A percentile compares a stretch with the other conserved stretches of the same genome.
These are phyloP conservation scores for Hirschfeldia incana DNA, from an alignment of 345 rosid genomes.

Conservation along the genomic window DNA sequence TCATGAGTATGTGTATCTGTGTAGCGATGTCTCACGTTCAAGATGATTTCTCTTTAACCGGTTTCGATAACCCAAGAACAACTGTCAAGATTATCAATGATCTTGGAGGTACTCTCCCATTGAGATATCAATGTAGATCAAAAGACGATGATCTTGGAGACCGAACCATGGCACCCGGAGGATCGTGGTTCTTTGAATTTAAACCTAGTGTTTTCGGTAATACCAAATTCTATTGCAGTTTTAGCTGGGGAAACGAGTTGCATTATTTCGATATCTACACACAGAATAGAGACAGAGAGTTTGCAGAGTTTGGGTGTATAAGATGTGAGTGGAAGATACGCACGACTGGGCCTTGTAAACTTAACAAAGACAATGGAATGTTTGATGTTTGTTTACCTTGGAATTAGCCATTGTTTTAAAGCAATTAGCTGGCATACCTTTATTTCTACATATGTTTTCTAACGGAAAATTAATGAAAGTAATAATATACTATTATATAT, in stretches of 20 bases:
- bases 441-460: not conserved
- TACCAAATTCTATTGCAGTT: not conserved
- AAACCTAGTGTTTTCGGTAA: not conserved
- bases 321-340: not conserved
- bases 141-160: not conserved
- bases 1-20: not conserved
- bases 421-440: not conserved
- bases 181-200: not conserved
- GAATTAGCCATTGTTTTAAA: not conserved
- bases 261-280: not conserved
- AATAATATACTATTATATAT: no score
- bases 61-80: not conserved
- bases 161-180: not conserved
- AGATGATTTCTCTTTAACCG: not conserved
- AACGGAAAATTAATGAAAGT: no score
- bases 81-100: not conserved
- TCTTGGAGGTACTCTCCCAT: not conserved
- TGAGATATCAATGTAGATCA: constrained; percentile 6
- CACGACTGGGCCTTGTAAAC: constrained; percentile 8
- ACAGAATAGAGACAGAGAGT: not conserved
- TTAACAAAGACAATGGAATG: not conserved
- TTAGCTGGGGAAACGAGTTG: not conserved
- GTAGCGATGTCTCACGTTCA: not conserved
- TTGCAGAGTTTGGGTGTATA: constrained; percentile 10
- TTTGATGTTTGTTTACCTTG: constrained; percentile 20